Percentiles rank a stretch among this genome's conserved stretches.
phyloP scores from a whole-genome alignment of 495 filamentous ascomycete species.

The Mytilinidion resinicola region DNA sequence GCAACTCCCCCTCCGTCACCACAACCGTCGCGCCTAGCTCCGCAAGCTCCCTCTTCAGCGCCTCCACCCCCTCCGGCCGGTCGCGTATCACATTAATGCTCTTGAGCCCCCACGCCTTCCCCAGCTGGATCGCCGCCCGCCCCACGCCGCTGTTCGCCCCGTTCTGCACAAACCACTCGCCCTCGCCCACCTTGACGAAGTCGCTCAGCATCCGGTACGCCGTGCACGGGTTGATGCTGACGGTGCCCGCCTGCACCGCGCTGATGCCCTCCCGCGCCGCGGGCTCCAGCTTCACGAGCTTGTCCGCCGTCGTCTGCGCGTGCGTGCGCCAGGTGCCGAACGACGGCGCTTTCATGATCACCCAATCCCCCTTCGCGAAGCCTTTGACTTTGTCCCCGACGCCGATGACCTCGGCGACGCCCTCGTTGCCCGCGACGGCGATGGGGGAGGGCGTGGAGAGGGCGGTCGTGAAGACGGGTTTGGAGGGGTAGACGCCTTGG shows the following conservation, averaged over 20 bases:
- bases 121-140: constrained; percentile 80
- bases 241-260: constrained; percentile 70
- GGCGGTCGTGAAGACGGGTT: constrained; percentile 62
- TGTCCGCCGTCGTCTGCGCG: constrained; percentile 53
- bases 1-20: constrained; percentile 72
- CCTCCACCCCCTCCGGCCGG: constrained; percentile 56
- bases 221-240: constrained; percentile 85
- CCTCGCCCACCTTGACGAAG: constrained; percentile 62
- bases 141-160: constrained; percentile 93
- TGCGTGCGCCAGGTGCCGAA: constrained; percentile 95
- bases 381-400: constrained; percentile 52
- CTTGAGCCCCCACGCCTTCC: constrained; percentile 72
- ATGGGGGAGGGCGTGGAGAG: constrained; percentile 69
- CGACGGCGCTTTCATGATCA: constrained; percentile 70
- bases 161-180: constrained; percentile 92
- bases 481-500: constrained; percentile 90
- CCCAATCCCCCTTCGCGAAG: constrained; percentile 75
- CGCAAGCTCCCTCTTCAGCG: constrained; percentile 61
- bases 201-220: constrained; percentile 89
- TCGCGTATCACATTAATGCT: constrained; percentile 80
- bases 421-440: constrained; percentile 84
- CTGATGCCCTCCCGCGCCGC: constrained; percentile 62
- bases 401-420: constrained; percentile 74
- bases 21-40: constrained; percentile 71
- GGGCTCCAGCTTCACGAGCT: constrained; percentile 55